A percentile compares a stretch with the other conserved stretches of the same genome.
Conservation (phyloP, 768 basidiomycete species). For the Tricholoma hemisulphureum region DNA sequence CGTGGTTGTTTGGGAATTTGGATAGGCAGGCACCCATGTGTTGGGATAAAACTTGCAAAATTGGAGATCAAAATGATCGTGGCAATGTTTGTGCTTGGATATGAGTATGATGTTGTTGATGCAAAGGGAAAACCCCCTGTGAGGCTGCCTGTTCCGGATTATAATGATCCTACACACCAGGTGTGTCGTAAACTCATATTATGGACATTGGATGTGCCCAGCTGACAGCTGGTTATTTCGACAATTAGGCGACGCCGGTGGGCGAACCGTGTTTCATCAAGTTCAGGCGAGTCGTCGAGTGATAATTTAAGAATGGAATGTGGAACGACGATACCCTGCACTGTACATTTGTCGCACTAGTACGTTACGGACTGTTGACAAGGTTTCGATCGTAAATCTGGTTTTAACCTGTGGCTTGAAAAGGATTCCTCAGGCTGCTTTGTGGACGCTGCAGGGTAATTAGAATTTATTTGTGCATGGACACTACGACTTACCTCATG, state of each 20-base stretch:
- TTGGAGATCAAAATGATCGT: conserved; percentile 38
- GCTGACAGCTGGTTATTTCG: no score
- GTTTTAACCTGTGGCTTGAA: no score
- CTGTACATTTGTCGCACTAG: no score
- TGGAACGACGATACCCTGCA: no score
- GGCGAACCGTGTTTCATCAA: conserved; percentile 29
- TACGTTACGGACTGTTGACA: no score
- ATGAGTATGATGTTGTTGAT: conserved; percentile 37
- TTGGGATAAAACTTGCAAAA: conserved; percentile 39
- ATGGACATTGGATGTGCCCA: no score
- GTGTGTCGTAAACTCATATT: no score
- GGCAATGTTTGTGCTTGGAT: conserved; percentile 32
- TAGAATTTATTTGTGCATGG: no score
- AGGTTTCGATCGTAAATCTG: no score
- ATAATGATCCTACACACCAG: conserved; percentile 33
- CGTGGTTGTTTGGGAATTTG: not conserved
- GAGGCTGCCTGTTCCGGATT: conserved; percentile 26
- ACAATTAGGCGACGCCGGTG: conserved; percentile 23
- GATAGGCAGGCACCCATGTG: conserved; percentile 38
- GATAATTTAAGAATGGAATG: not conserved
- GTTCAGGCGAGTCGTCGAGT: conserved; percentile 23
- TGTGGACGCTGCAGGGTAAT: no score
- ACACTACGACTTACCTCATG: no score
- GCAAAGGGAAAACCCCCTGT: conserved; percentile 24
- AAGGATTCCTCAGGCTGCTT: no score